Base-by-base conservation (phyloP, 2,329 filamentous ascomycete species). In the Apiospora malaysiana region DNA sequence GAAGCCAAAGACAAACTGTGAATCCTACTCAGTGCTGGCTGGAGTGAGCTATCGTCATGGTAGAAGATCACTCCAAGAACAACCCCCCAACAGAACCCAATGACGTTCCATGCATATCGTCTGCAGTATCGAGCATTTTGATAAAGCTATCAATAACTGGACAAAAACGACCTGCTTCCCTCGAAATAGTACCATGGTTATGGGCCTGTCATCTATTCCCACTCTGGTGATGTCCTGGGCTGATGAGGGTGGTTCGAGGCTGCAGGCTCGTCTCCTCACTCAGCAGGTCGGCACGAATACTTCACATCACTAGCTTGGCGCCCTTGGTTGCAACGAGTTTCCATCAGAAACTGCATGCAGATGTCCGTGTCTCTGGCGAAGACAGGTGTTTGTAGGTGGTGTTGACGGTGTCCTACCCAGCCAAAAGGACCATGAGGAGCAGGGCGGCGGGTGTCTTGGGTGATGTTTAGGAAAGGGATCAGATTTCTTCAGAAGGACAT, bases 291-390 rank as follows among this genome's bases (percentile, higher is more conserved):
- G 78, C 77, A 1, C 76, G 69, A 68, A 85, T 78, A 1, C 79
- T 78, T 56, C 81, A 79, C 0, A 82, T 83, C 45, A 82, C 76
- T 25, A 83, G 73, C 12, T 71, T 72, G 4, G 82, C 82, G 18
- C 84, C 84, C 72, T 85, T 85, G 56, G 74, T 73, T 32, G 78
- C 71, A 40, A 85, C 82, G 59, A 85, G 78, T 42, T 76, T 6
- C 75, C 72, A 78, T 83, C 66, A 85, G 76, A 75, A 80, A 85
- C 23, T 73, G 71, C 83, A 85, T n/a, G n/a, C n/a, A n/a, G n/a
- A n/a, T n/a, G n/a, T n/a, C n/a, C n/a, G n/a, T n/a, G n/a, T n/a
- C n/a, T n/a, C n/a, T n/a, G n/a, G n/a, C n/a, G n/a, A n/a, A n/a
- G n/a, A n/a, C n/a, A n/a, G n/a, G n/a, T n/a, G n/a, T n/a, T n/a